These are phyloP conservation scores for Microdochium trichocladiopsis DNA, from an alignment of 2,329 filamentous ascomycete genomes.

Conservation along the genomic window DNA sequence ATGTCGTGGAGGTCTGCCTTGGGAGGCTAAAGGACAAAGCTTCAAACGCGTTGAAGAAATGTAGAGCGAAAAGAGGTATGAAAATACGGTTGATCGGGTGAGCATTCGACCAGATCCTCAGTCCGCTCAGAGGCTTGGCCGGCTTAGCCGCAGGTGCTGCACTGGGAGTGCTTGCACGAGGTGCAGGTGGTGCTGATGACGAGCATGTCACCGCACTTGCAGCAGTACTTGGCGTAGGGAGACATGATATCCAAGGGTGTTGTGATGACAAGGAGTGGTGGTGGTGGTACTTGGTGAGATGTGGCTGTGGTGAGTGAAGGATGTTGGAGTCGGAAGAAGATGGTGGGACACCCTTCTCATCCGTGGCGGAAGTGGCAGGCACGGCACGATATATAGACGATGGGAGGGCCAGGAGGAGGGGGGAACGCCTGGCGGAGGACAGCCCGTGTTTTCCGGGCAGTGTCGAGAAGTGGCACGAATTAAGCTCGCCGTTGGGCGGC, in stretches of 20 bases:
- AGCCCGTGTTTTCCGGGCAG: neutral
- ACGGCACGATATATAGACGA: neutral
- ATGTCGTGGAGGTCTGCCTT: too few species aligned
- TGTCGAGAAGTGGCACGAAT: neutral
- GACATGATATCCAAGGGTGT: slow-evolving; percentile 23
- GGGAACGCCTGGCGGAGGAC: neutral
- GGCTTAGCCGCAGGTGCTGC: slow-evolving; percentile 33
- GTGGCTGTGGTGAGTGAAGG: neutral
- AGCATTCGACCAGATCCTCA: too few species aligned
- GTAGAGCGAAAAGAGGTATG: too few species aligned
- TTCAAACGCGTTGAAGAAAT: too few species aligned
- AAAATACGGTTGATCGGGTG: too few species aligned
- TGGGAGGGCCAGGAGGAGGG: neutral
- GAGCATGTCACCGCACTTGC: slow-evolving; percentile 47
- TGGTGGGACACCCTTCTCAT: too few species aligned
- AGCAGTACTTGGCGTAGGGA: slow-evolving; percentile 42
- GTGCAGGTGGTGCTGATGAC: slow-evolving; percentile 49
- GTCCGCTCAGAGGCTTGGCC: neutral
- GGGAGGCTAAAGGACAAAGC: too few species aligned
- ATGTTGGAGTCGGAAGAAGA: neutral
- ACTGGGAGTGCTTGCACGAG: slow-evolving; percentile 42
- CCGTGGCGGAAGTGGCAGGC: neutral
- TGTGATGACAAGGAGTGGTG: too few species aligned
- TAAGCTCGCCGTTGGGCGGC: neutral
- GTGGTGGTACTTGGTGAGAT: neutral